Conservation (phyloP, 1,284 basidiomycete species). For the Singerocomus inundabilis region DNA sequence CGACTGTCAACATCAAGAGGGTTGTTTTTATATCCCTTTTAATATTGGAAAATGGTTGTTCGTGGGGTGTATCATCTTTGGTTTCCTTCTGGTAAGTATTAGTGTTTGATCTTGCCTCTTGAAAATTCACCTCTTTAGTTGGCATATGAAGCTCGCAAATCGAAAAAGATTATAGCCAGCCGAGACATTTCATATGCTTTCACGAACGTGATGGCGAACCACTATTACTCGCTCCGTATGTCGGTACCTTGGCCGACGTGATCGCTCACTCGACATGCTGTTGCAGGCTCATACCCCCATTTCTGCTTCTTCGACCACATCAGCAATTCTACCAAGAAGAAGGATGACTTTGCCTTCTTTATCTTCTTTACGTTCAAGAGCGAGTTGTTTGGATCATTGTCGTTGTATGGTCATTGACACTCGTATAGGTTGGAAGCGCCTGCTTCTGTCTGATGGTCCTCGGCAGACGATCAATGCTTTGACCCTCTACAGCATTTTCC, state of each 20-base stretch:
- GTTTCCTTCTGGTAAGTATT: slow-evolving; percentile 80
- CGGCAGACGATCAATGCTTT: slow-evolving; percentile 96
- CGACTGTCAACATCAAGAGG: slow-evolving; percentile 57
- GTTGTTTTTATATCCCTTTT: slow-evolving; percentile 88
- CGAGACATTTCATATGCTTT: slow-evolving; percentile 96
- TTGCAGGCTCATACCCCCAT: slow-evolving; percentile 86
- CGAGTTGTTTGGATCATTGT: slow-evolving; percentile 36
- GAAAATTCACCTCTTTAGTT: slow-evolving; percentile 44
- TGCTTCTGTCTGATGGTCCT: slow-evolving; percentile 93
- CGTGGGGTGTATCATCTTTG: slow-evolving; percentile 96
- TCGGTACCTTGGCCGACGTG: slow-evolving; percentile 14
- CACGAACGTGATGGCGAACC: slow-evolving; percentile 96
- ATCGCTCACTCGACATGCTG: slow-evolving; percentile 3
- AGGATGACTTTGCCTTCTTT: slow-evolving; percentile 98
- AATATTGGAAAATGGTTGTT: slow-evolving; percentile 93
- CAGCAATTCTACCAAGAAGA: slow-evolving; percentile 91
- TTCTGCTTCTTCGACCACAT: slow-evolving; percentile 99
- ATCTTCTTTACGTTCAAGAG: slow-evolving; percentile 99
- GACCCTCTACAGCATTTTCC: slow-evolving; percentile 89
- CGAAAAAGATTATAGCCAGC: slow-evolving; percentile 90
- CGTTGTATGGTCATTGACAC: slow-evolving; percentile 11
- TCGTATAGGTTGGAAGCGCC: slow-evolving; percentile 85
- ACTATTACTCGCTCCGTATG: slow-evolving; percentile 90
- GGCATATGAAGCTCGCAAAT: slow-evolving; percentile 89
- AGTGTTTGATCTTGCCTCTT: not conserved